Conservation (phyloP, 2,329 filamentous ascomycete genomes). For the Alternaria angustiovoidea region DNA sequence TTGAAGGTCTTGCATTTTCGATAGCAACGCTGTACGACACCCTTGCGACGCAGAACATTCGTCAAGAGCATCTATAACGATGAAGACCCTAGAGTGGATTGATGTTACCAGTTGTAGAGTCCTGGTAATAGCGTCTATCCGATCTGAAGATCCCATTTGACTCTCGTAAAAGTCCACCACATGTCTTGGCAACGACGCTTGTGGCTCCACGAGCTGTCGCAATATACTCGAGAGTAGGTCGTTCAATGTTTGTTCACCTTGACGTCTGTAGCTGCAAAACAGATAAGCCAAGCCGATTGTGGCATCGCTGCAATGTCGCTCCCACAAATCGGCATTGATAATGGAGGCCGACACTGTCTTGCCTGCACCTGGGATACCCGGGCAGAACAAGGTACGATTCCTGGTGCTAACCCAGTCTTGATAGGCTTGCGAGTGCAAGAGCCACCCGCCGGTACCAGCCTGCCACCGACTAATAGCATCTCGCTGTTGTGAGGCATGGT, state of each 20-base stretch:
- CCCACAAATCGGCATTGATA: not conserved
- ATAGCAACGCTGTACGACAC: not conserved
- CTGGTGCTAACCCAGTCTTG: not conserved
- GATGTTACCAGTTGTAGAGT: not conserved
- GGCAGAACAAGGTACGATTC: not conserved
- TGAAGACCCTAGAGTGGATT: not conserved
- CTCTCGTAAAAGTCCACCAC: no score
- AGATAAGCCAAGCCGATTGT: not conserved
- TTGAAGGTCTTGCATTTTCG: not conserved
- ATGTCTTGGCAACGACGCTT: not conserved
- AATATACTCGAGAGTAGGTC: not conserved
- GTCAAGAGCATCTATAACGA: not conserved
- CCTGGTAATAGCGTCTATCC: accelerated
- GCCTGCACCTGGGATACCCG: not conserved
- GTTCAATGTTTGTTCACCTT: not conserved
- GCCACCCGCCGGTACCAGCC: not conserved
- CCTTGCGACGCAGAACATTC: not conserved
- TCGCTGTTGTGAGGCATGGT: not conserved
- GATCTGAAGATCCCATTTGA: no score
- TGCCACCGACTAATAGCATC: not conserved
- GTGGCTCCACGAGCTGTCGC: not conserved
- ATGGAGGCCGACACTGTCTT: not conserved
- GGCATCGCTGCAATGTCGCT: not conserved
- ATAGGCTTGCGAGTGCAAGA: not conserved
- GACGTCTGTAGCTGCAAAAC: not conserved